Conservation (phyloP, 208 protist genomes). For the Trypanosoma conorhini region DNA sequence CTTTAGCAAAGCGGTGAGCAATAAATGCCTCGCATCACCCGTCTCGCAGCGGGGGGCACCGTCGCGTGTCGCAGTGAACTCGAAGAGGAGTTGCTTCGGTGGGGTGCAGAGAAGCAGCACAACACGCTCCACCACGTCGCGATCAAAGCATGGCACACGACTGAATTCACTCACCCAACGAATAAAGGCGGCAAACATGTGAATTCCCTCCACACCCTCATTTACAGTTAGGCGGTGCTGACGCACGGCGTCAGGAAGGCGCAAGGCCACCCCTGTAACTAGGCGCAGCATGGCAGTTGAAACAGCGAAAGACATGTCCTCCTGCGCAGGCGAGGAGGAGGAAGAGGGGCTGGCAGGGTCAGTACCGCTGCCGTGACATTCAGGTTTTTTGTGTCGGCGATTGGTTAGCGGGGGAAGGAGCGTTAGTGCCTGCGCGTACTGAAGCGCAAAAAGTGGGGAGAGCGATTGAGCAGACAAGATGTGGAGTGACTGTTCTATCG, state of each 20-base stretch:
- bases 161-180: constrained; percentile 23
- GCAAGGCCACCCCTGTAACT: constrained; percentile 13
- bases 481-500: constrained; percentile 23
- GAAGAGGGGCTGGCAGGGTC: background rate
- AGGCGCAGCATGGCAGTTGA: constrained; percentile 5
- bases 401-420: constrained; percentile 26
- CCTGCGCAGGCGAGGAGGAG: background rate
- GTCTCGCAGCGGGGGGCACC: background rate
- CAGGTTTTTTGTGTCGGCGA: constrained; percentile 3
- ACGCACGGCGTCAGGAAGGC: background rate
- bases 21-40: constrained; percentile 4
- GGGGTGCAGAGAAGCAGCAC: constrained; percentile 17
- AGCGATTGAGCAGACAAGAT: constrained; percentile 9
- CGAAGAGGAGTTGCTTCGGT: constrained; percentile 1
- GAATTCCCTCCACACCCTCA: constrained; percentile 19
- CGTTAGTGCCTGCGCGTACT: constrained; percentile 37
- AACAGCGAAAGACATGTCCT: background rate
- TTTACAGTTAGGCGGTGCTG: constrained; percentile 8
- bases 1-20: background rate
- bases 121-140: constrained; percentile 23
- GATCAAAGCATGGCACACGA: constrained; percentile 26
- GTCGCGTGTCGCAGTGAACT: background rate
- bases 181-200: constrained; percentile 28
- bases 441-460: constrained; percentile 11
- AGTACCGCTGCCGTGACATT: too few species aligned